A percentile compares a stretch with the other conserved stretches of the same genome.
These are phyloP conservation scores for Leishmania tarentolae DNA, from an alignment of 208 protist species.

Conservation along the genomic window DNA sequence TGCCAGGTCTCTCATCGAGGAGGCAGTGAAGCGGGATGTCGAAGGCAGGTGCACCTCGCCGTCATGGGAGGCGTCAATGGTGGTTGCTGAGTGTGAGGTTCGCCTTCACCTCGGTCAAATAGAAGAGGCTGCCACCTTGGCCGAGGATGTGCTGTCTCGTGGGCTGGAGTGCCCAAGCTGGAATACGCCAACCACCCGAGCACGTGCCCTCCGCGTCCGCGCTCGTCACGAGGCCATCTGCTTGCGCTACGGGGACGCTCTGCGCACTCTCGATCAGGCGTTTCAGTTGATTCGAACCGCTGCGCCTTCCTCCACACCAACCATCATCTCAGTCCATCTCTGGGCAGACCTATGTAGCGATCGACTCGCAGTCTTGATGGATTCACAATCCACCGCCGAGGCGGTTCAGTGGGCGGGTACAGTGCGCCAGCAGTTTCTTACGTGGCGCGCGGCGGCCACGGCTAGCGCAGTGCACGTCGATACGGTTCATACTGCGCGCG, in stretches of 20 bases:
- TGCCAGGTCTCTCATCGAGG: conserved; percentile 3
- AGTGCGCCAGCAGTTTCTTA: conserved; percentile 14
- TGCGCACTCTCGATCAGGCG: conserved; percentile 14
- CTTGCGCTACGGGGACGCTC: conserved; percentile 12
- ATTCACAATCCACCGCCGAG: background rate
- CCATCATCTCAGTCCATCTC: conserved; percentile 13
- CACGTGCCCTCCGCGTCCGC: conserved; percentile 10
- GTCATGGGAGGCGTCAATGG: conserved; percentile 31
- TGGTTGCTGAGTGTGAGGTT: conserved; percentile 54
- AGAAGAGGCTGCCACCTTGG: conserved; percentile 41
- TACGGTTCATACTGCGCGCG: conserved; percentile 4
- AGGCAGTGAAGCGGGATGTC: conserved; percentile 4
- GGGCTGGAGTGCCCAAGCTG: conserved; percentile 19
- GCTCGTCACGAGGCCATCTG: conserved; percentile 15
- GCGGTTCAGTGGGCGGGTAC: conserved; percentile 15
- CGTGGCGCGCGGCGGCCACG: conserved; percentile 9
- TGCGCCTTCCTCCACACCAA: background rate
- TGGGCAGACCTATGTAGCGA: conserved; percentile 21
- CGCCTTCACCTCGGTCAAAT: conserved; percentile 42
- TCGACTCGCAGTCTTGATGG: conserved; percentile 12
- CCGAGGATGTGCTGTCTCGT: conserved; percentile 21
- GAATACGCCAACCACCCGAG: background rate
- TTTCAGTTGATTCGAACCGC: conserved; percentile 8
- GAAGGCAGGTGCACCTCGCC: conserved; percentile 3
- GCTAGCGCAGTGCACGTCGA: background rate